A percentile compares a stretch with the other conserved stretches of the same genome.
Evolutionary conservation across 1,139 yeast species (phyloP).

Genomic region (Yamadazyma kanchanaburiensis): DNA sequence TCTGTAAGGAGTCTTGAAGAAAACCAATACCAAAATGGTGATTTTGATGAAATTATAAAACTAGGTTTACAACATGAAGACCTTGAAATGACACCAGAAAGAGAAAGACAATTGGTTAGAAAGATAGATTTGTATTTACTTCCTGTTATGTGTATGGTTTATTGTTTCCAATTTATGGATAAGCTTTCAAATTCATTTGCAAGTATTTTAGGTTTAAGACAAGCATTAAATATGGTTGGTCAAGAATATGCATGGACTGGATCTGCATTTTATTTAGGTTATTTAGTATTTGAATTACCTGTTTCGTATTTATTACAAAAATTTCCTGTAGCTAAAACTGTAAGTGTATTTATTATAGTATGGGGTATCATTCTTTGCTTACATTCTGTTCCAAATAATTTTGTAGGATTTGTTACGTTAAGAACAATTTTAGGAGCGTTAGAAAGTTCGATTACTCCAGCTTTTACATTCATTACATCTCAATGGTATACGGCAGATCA

Average conservation of each 20-base stretch:
- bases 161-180: conserved; percentile 64
- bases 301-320: conserved; percentile 39
- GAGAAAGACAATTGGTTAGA: conserved; percentile 19
- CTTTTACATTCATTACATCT: conserved; percentile 48
- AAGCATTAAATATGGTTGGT: conserved; percentile 48
- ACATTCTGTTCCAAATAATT: conserved; percentile 25
- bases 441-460: conserved; percentile 55
- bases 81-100: conserved; percentile 16
- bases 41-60: conserved; percentile 34
- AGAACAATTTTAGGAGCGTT: conserved; percentile 46
- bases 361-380: conserved; percentile 30
- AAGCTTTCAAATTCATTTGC: conserved; percentile 58
- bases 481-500: conserved; percentile 26
- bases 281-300: conserved; percentile 48
- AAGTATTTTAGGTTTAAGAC: conserved; percentile 55
- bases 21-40: too few relatives aligned
- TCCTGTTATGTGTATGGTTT: conserved; percentile 54
- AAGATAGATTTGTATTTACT: conserved; percentile 43
- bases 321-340: conserved; percentile 28
- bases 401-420: conserved; percentile 27
- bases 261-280: conserved; percentile 54
- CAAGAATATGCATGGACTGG: conserved; percentile 56
- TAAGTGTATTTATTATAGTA: conserved; percentile 19
- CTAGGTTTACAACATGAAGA: conserved; percentile 18
- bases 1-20: too few relatives aligned